Base-by-base conservation (phyloP, 306 rosid species). In the Myrica gale region DNA sequence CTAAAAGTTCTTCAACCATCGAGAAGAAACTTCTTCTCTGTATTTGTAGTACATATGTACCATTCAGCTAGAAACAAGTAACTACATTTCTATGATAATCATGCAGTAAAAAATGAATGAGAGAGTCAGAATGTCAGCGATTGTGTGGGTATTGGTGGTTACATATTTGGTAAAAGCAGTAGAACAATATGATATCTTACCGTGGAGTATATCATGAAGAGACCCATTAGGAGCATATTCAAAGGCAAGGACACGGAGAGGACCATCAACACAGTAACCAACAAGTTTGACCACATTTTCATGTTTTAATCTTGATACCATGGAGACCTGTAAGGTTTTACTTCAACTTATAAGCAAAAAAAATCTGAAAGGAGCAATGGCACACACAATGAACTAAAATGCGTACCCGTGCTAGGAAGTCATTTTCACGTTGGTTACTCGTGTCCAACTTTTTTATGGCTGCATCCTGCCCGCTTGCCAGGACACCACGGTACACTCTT, bases 151-250 rank as follows among this genome's bases (percentile, higher is more conserved):
- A 42, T n/a, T 9, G 26, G 70, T 66, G 50, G 21, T 4, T n/a
- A 66, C 48, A 66, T 5, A 66, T 42, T 66, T 5, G 17, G 20
- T 66, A 3, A 4, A 61, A 65, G 78, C 42, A 37, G 44, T 47
- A 65, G 62, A 47, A 26, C 39, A 21, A 57, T 44, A 44, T n/a
- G 21, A 56, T 19, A n/a, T 78, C 84, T 78, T 65, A 88, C 97
- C 96, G 54, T 90, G 96, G 43, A 92, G 85, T 79, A 86, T 83
- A 78, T 90, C 96, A 72, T 92, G 93, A 75, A 92, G 93, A 69
- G 97, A 90, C 17, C 93, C 97, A 16, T 88, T 78, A 51, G 96
- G 89, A 76, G 97, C 93, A 84, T 78, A 88, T 80, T 90, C 93
- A 58, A 82, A 90, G 16, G 93, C 87, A 72, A 92, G 92, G 79